Conservation (phyloP, 2,329 filamentous ascomycete species). For the Ilyonectria mors-panacis region DNA sequence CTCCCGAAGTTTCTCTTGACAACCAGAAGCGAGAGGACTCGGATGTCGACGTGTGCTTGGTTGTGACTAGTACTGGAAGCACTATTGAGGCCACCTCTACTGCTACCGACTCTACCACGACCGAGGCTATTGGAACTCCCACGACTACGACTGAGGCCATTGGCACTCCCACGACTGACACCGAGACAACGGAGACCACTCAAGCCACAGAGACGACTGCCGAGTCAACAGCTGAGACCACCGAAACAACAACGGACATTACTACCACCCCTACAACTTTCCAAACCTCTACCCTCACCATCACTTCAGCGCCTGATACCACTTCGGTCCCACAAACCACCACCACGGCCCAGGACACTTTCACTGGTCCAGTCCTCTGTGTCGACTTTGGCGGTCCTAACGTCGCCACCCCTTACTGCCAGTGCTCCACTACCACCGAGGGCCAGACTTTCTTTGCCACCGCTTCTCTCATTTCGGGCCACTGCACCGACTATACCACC, state of each 20-base stretch:
- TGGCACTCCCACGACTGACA: too few relatives aligned
- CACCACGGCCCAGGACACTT: conserved; percentile 22
- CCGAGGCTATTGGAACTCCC: too few relatives aligned
- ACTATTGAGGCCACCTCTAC: conserved; percentile 9
- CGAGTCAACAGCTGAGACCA: conserved; percentile 7
- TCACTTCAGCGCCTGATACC: conserved; percentile 14
- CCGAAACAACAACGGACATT: not conserved
- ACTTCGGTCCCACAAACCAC: conserved; percentile 5
- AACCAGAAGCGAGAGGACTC: conserved; percentile 28
- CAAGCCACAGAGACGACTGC: conserved; percentile 3
- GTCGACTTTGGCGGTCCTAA: conserved; percentile 33
- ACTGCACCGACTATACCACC: conserved; percentile 30
- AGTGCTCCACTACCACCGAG: conserved; percentile 30
- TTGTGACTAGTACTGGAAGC: not conserved
- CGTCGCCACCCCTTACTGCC: conserved; percentile 33
- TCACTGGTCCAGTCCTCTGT: conserved; percentile 26
- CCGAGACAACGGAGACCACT: conserved; percentile 7
- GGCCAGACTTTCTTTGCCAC: conserved; percentile 31
- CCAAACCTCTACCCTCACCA: conserved; percentile 16
- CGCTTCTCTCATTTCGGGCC: conserved; percentile 27
- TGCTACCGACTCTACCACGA: conserved; percentile 2
- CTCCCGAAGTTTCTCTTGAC: not conserved
- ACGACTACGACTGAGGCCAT: too few relatives aligned
- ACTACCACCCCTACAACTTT: conserved; percentile 28
- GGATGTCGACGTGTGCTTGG: conserved; percentile 22